Conservation (phyloP, 225 moss, liverwort and hornwort genomes). For the Pseudisothecium myosuroides region DNA sequence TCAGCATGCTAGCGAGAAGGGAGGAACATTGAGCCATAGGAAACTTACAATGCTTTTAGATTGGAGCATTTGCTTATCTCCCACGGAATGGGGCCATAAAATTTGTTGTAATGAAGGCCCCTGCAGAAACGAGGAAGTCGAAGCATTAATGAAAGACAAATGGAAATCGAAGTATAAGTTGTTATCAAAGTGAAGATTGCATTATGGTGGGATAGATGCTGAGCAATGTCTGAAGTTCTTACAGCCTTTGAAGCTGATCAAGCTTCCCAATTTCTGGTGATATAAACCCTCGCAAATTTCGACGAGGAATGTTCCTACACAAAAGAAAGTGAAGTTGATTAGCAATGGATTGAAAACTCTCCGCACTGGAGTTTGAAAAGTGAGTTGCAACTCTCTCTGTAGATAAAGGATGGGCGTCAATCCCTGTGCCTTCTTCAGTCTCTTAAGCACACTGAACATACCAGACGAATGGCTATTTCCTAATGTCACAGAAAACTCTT, state of each 20-base stretch:
- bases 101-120: conserved; percentile 67
- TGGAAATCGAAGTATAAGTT: neutral
- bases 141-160: neutral
- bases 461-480: neutral
- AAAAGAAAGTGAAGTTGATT: neutral
- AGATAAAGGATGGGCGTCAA: neutral
- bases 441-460: neutral
- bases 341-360: neutral
- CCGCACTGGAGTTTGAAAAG: neutral
- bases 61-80: conserved; percentile 50
- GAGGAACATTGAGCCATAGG: neutral
- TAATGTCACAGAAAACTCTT: neutral
- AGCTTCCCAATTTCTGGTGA: conserved; percentile 81
- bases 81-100: conserved; percentile 66
- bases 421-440: neutral
- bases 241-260: conserved; percentile 61
- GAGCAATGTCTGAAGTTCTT: conserved; percentile 6
- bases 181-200: neutral
- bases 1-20: neutral
- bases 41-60: conserved; percentile 61
- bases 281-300: conserved; percentile 64
- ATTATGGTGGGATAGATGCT: neutral
- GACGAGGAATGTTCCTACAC: conserved; percentile 59
- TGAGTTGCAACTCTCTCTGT: neutral
- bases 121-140: conserved; percentile 13